Evolutionary conservation across 208 protist species (phyloP), one percentile per base, ranked within the genome.

Genomic region (Leishmania arabica): DNA sequence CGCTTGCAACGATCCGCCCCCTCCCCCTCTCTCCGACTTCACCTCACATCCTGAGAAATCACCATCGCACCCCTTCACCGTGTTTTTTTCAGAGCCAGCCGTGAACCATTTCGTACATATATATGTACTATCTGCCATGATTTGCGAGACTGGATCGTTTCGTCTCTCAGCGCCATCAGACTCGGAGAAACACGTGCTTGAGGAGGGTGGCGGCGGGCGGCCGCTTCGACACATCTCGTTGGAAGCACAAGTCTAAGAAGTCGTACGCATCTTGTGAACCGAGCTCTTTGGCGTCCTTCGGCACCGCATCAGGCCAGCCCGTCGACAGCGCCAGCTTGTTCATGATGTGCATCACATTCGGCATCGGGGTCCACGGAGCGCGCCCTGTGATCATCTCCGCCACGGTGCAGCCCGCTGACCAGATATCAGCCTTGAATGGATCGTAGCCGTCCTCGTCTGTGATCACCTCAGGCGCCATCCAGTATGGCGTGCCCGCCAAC

Each of bases 391-490:
- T 91, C 95, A 98, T 98, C 89, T 98, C 93, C 53, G 93, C 95
- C 45, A 96, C 91, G 34, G 95, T 98, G 86, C 95, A 98, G 24
- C 95, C 95, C 31, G 93, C 93, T 9, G 95, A 98, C 95, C 95
- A 98, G 71, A 98, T 95, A 77, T 98, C 95, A 0, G 95, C 95
- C 86, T 96, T 95, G 84, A 97, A 97, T 8, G 93, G 93, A 79
- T 98, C 93, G 90, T 98, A 97, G 64, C 95, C 95, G 64, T 88
- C 88, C 84, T 98, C 94, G 77, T 98, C 91, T 0, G 92, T 96
- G 84, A 98, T 98, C 66, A 98, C 92, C 82, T 98, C 93, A 19
- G 95, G 95, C 19, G 95, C 95, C 93, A 98, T 98, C 93, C 93
- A 98, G 81, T 95, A 97, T 4, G 95, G 95, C 19, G 95, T 98